Conservation (phyloP, 106 monocot genomes). For the Iris macrosiphon region DNA sequence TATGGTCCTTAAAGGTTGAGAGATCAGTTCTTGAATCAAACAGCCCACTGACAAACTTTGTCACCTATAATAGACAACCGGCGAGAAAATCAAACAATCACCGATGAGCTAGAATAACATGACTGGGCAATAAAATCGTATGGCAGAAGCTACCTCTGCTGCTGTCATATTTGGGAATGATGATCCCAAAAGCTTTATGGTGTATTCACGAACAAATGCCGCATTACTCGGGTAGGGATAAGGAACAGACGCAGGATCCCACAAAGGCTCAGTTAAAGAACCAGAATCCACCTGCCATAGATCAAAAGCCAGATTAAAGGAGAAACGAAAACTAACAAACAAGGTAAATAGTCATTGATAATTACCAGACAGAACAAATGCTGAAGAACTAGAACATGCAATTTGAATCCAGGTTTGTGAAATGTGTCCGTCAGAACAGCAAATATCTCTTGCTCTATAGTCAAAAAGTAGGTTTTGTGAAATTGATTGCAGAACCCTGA, state of each 20-base stretch:
- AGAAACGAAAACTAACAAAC: not conserved
- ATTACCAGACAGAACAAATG: constrained; percentile 86
- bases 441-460: constrained; percentile 92
- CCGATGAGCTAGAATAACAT: not conserved
- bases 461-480: constrained; percentile 74
- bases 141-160: constrained; percentile 79
- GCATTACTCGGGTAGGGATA: constrained; percentile 64
- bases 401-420: constrained; percentile 92
- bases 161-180: constrained; percentile 92
- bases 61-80: constrained; percentile 33
- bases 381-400: constrained; percentile 84
- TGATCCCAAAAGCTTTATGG: constrained; percentile 77
- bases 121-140: not conserved
- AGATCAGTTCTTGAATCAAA: constrained; percentile 71
- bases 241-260: constrained; percentile 62
- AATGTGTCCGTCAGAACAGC: constrained; percentile 94
- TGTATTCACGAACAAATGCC: constrained; percentile 80
- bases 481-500: constrained; percentile 92
- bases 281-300: constrained; percentile 57
- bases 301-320: not conserved
- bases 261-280: constrained; percentile 75
- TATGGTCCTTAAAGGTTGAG: constrained; percentile 70
- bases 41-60: constrained; percentile 78
- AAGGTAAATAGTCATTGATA: not conserved
- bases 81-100: constrained; percentile 5